Base-by-base conservation (phyloP, 1,139 yeast species). In the Hansenula sp. region DNA sequence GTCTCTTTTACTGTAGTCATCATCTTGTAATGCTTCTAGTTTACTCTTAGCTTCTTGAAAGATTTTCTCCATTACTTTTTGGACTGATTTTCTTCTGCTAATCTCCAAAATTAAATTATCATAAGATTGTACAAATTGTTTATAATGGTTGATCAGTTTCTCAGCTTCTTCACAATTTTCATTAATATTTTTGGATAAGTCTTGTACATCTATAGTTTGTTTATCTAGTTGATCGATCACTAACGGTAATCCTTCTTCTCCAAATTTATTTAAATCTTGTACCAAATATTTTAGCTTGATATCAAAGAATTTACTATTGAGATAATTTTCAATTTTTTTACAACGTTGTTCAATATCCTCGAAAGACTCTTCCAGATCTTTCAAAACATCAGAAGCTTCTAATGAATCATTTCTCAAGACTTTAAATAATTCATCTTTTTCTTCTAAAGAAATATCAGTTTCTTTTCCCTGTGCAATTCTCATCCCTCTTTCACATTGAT, bases 401-500 rank as follows among this genome's bases (percentile, higher is more conserved):
- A 51, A 41, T 31, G 61, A 60, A 53, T 74, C 79, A 31, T 61
- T 65, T 18, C 55, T 54, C 2, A 74, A 56, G 11, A 73, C 77
- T 11, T 66, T 63, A 9, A 71, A 58, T 18, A 73, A 49, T 36
- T 68, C 70, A 12, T 46, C 38, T 42, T 59, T 59, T 41, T 64
- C 69, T 1, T 51, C 53, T 4, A 51, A 51, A 8, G 53, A 47
- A 5, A 52, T 43, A 2, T 50, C 32, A 1, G 50, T 37, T 5
- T 46, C 34, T 2, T 55, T 48, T n/a, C 61, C 61, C n/a, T 58
- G 53, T 11, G 66, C 49, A 2, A 67, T 44, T 12, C 51, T 54
- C 18, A 52, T 43, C 3, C 66, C 82, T 40, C 75, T 70, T 4
- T 66, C 53, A 52, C 96, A 86, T 57, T 86, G 90, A 59, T 89